Evolutionary conservation across 805 yeast genomes (phyloP).

Genomic region (Monosporozyma unispora): DNA sequence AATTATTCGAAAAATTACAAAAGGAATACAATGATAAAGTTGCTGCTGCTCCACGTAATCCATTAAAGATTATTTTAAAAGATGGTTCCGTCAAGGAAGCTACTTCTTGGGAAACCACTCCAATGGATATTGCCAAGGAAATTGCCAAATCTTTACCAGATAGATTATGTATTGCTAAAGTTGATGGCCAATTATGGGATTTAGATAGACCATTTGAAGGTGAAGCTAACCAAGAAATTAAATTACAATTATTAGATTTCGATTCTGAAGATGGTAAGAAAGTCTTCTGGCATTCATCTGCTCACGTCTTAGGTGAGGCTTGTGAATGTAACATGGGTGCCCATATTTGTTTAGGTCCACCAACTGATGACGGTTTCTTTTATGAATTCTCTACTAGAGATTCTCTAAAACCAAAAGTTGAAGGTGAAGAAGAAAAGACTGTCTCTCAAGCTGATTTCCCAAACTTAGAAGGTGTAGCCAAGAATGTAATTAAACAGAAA

Average conservation of each 20-base stretch:
- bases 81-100: conserved; percentile 80
- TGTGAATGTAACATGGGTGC: conserved; percentile 95
- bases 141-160: conserved; percentile 86
- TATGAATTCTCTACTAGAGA: conserved; percentile 78
- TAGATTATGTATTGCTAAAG: conserved; percentile 84
- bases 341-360: conserved; percentile 90
- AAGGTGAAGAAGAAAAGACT: conserved; percentile 66
- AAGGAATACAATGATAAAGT: conserved; percentile 65
- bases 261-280: conserved; percentile 89
- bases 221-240: conserved; percentile 34
- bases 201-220: conserved; percentile 85
- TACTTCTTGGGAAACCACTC: conserved; percentile 81
- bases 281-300: conserved; percentile 98
- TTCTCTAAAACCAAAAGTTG: conserved; percentile 32
- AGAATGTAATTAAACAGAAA: conserved; percentile 86
- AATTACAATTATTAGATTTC: conserved; percentile 78
- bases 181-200: conserved; percentile 90
- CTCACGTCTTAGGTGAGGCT: conserved; percentile 96
- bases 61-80: conserved; percentile 72
- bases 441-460: conserved; percentile 80
- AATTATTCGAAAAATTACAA: conserved; percentile 72
- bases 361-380: conserved; percentile 95
- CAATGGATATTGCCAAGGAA: conserved; percentile 71
- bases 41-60: conserved; percentile 50
- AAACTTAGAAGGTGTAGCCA: conserved; percentile 75